Percentiles rank a stretch among this genome's conserved stretches.
These are phyloP conservation scores for Thelonectria blattea DNA, from an alignment of 2,329 filamentous ascomycete genomes.

Conservation along the genomic window DNA sequence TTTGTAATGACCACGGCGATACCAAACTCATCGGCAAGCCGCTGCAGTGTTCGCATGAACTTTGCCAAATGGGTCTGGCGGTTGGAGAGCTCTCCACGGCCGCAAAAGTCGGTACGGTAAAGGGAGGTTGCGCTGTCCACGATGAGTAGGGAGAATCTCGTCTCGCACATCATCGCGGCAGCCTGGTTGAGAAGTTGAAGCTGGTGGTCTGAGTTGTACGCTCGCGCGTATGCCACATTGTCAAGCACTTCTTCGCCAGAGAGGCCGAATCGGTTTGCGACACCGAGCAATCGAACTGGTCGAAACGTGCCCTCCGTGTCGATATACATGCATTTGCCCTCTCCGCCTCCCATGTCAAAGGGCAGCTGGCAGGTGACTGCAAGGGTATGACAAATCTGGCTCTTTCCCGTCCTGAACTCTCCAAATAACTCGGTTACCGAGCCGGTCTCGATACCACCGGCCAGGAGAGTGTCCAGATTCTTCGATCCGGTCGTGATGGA, in stretches of 20 bases:
- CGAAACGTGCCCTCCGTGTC: constrained; percentile 98
- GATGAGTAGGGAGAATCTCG: constrained; percentile 91
- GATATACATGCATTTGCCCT: constrained; percentile 98
- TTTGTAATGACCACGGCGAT: constrained; percentile 99
- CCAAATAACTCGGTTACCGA: constrained; percentile 98
- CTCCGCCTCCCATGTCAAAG: constrained; percentile 98
- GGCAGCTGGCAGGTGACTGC: constrained; percentile 97
- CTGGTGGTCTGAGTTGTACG: constrained; percentile 98
- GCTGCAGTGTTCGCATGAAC: constrained; percentile 84
- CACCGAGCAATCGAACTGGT: constrained; percentile 86
- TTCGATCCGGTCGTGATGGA: constrained; percentile 98
- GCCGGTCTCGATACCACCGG: constrained; percentile 93
- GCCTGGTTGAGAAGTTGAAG: constrained; percentile 94
- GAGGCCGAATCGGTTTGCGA: constrained; percentile 92
- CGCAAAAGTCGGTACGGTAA: constrained; percentile 95
- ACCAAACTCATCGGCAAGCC: constrained; percentile 83
- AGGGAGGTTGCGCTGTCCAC: constrained; percentile 96
- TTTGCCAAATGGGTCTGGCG: constrained; percentile 88
- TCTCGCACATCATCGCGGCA: constrained; percentile 99
- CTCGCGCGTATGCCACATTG: constrained; percentile 96
- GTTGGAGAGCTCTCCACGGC: constrained; percentile 95
- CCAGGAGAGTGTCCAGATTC: constrained; percentile 91
- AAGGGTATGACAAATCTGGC: constrained; percentile 98
- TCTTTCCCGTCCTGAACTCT: constrained; percentile 97
- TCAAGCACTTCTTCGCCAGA: constrained; percentile 97